phyloP scores from a whole-genome alignment of 176 grass and related monocot genomes.

The Carex littledalei region DNA sequence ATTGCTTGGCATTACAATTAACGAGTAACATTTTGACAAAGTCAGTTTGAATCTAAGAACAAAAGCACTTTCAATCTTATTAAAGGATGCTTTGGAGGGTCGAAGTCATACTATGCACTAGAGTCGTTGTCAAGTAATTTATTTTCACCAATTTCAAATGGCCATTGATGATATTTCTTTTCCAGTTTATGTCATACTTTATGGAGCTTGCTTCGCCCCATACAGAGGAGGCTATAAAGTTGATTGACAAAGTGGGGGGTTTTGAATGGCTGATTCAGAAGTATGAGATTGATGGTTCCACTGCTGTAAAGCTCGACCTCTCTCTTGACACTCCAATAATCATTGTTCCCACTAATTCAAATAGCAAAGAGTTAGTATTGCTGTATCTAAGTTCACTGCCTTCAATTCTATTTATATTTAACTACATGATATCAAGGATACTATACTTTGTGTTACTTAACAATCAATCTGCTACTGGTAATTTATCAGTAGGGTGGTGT shows the following conservation, averaged over 20 bases:
- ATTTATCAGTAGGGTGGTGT: neutral
- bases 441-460: neutral
- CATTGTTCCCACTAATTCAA: slow-evolving; percentile 81
- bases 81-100: neutral
- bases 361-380: slow-evolving; percentile 73
- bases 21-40: neutral
- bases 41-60: neutral
- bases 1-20: neutral
- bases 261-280: slow-evolving; percentile 97
- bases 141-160: neutral
- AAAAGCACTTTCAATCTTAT: neutral
- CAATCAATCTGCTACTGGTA: neutral
- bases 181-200: slow-evolving; percentile 92
- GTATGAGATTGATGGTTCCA: slow-evolving; percentile 90
- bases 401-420: slow-evolving; percentile 1
- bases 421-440: neutral
- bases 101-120: neutral
- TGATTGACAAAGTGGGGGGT: slow-evolving; percentile 94
- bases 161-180: slow-evolving; percentile 13
- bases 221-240: slow-evolving; percentile 92
- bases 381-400: neutral
- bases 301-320: slow-evolving; percentile 87
- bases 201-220: slow-evolving; percentile 97
- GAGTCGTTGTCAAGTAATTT: neutral
- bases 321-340: slow-evolving; percentile 95